Conservation (phyloP, 495 filamentous ascomycete genomes). For the Aspergillus asperescens region DNA sequence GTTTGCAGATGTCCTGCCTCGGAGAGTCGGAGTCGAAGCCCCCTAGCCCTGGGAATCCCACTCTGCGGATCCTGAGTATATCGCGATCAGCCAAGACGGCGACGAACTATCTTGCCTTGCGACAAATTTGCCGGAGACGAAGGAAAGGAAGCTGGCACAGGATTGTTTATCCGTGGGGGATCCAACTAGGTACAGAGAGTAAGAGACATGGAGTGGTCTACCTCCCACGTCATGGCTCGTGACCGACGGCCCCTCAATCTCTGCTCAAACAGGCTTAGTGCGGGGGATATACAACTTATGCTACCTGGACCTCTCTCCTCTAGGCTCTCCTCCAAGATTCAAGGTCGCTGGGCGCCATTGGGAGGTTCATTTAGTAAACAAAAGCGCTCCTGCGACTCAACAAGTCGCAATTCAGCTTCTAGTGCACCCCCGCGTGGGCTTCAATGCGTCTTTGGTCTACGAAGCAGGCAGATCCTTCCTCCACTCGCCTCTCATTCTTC, state of each 20-base stretch:
- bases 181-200: not conserved
- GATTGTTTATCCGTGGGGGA: not conserved
- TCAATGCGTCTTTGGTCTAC: conserved; percentile 21
- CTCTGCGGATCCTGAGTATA: not conserved
- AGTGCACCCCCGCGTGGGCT: not conserved
- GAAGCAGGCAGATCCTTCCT: conserved; percentile 20
- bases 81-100: not conserved
- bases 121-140: not conserved
- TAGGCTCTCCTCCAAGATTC: not conserved
- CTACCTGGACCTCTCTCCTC: too few relatives aligned
- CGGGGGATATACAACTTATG: conserved; percentile 22
- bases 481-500: conserved; percentile 27
- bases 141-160: not conserved
- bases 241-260: conserved; percentile 19
- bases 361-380: not conserved
- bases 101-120: not conserved
- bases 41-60: not conserved
- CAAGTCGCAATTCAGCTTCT: not conserved
- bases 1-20: not conserved
- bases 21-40: not conserved
- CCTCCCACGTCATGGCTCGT: conserved; percentile 18
- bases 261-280: conserved; percentile 28
- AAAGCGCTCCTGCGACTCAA: not conserved
- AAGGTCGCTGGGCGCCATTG: not conserved
- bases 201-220: not conserved